phyloP scores from a whole-genome alignment of 192 early-diverging fungal species.

The Dissophora globulifera region DNA sequence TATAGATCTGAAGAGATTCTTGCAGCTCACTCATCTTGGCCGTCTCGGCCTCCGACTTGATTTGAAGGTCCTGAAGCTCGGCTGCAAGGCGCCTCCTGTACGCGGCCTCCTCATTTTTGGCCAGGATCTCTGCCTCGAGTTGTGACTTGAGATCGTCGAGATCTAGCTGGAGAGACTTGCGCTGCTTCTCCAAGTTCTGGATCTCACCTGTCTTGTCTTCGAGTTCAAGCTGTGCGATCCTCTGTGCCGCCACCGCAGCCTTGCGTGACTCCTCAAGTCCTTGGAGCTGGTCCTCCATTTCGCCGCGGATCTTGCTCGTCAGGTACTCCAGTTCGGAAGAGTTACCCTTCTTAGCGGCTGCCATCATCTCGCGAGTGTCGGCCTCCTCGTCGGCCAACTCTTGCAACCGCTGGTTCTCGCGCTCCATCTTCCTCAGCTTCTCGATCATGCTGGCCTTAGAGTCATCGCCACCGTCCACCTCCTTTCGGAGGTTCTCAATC shows the following conservation, averaged over 20 bases:
- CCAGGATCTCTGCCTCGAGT: constrained; percentile 71
- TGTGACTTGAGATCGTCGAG: constrained; percentile 69
- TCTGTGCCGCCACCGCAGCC: constrained; percentile 81
- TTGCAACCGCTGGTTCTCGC: constrained; percentile 67
- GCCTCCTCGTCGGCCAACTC: constrained; percentile 66
- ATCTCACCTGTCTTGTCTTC: constrained; percentile 83
- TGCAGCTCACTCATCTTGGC: constrained; percentile 67
- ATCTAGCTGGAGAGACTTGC: constrained; percentile 68
- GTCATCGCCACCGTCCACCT: constrained; percentile 73
- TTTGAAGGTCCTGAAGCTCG: constrained; percentile 71
- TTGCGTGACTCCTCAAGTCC: constrained; percentile 84
- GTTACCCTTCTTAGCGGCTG: constrained; percentile 60
- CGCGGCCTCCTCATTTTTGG: constrained; percentile 72
- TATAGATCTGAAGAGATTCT: constrained; percentile 67
- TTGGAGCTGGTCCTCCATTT: constrained; percentile 78
- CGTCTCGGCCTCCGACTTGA: constrained; percentile 70
- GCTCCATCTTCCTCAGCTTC: constrained; percentile 64
- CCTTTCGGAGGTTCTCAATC: constrained; percentile 67
- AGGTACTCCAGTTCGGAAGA: constrained; percentile 66
- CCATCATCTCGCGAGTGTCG: constrained; percentile 69
- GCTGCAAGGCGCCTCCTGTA: constrained; percentile 62
- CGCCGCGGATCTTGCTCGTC: constrained; percentile 66
- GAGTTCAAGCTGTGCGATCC: constrained; percentile 78
- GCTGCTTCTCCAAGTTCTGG: constrained; percentile 72
- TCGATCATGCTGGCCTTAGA: constrained; percentile 53